Conservation (phyloP, 2,329 filamentous ascomycete species). For the Alternaria burnsii region DNA sequence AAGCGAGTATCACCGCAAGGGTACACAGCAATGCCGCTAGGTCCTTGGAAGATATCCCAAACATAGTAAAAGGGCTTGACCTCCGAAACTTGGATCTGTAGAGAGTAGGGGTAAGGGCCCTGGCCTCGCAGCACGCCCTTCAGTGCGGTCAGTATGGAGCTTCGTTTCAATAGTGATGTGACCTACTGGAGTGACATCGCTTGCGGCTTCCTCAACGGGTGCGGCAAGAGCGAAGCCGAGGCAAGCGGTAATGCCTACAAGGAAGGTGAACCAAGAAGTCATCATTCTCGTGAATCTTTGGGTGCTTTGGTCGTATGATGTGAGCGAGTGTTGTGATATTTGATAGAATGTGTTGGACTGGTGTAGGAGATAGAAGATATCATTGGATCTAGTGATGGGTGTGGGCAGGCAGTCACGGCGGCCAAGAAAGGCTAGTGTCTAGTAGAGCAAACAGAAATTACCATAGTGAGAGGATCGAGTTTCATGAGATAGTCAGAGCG, state of each 20-base stretch:
- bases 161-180: not conserved
- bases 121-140: not conserved
- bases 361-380: not conserved
- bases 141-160: not conserved
- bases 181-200: not conserved
- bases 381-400: not conserved
- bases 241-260: not conserved
- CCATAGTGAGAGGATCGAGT: not conserved
- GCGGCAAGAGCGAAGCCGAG: not conserved
- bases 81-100: not conserved
- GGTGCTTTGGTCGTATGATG: not conserved
- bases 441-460: not conserved
- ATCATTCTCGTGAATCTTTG: not conserved
- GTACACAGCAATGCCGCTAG: constrained; percentile 3
- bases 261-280: not conserved
- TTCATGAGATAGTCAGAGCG: not conserved
- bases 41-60: constrained; percentile 10
- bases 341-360: not conserved
- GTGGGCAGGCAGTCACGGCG: not conserved
- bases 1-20: constrained; percentile 5
- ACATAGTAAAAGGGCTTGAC: not conserved
- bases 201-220: not conserved
- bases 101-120: constrained; percentile 3
- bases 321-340: not conserved
- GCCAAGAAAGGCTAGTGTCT: not conserved